phyloP scores from a whole-genome alignment of 225 moss, liverwort and hornwort species.

The Bryum argenteum region DNA sequence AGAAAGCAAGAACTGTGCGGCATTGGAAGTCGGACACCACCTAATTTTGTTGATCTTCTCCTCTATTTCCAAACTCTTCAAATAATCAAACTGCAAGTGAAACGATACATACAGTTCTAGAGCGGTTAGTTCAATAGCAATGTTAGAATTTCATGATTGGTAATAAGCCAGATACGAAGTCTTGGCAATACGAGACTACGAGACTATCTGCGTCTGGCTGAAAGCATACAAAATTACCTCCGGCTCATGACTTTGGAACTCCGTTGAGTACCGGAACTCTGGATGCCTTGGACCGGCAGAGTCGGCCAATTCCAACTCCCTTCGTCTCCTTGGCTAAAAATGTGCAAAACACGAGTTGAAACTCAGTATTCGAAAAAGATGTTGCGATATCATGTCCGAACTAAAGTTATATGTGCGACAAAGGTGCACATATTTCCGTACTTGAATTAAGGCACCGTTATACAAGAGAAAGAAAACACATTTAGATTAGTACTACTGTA shows the following conservation, averaged over 20 bases:
- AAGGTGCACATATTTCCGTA: neutral
- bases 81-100: constrained; percentile 85
- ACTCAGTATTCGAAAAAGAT: neutral
- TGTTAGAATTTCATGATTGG: too few relatives aligned
- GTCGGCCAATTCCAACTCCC: constrained; percentile 95
- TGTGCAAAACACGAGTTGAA: constrained; percentile 13
- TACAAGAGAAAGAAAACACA: neutral
- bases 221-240: constrained; percentile 59
- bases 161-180: neutral
- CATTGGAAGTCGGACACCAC: constrained; percentile 98
- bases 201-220: neutral
- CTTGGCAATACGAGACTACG: neutral
- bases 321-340: constrained; percentile 81
- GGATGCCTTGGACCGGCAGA: constrained; percentile 88
- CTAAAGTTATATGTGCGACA: neutral
- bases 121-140: neutral
- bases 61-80: constrained; percentile 99
- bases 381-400: neutral
- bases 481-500: neutral
- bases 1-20: constrained; percentile 94
- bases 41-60: constrained; percentile 99
- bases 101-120: neutral
- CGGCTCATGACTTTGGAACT: constrained; percentile 99
- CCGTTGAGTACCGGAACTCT: constrained; percentile 97
- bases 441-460: constrained; percentile 4